These are phyloP conservation scores for Aechmea fasciata DNA, from an alignment of 176 grass and related monocot genomes.

Conservation along the genomic window DNA sequence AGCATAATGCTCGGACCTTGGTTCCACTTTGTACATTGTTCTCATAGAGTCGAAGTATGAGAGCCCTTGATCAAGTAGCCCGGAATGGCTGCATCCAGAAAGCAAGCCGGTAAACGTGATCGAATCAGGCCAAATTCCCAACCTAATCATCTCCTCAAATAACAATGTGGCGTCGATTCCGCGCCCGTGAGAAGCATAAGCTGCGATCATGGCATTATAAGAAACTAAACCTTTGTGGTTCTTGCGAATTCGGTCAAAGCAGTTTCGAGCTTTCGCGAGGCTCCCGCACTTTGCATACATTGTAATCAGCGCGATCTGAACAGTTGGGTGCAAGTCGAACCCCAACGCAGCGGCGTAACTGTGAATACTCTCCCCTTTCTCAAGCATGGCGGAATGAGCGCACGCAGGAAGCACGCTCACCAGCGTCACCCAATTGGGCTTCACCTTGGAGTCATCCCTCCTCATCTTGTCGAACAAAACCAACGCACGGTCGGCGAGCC, in stretches of 20 bases:
- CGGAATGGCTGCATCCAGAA: conserved; percentile 24
- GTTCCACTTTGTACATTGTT: conserved; percentile 1
- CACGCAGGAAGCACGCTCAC: conserved; percentile 22
- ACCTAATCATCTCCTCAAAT: conserved; percentile 13
- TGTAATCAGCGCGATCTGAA: conserved; percentile 11
- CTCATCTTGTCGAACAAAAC: conserved; percentile 5
- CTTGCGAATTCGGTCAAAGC: conserved; percentile 3
- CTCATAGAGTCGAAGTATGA: conserved; percentile 20
- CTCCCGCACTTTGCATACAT: conserved; percentile 25
- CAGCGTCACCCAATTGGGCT: conserved; percentile 24
- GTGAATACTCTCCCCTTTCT: conserved; percentile 17
- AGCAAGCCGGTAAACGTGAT: conserved; percentile 17
- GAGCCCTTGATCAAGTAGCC: conserved; percentile 17
- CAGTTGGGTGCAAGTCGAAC: conserved; percentile 10
- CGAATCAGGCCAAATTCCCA: conserved; percentile 5
- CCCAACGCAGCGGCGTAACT: conserved; percentile 6
- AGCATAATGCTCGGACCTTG: conserved; percentile 8
- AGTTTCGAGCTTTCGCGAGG: conserved; percentile 7
- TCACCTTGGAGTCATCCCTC: conserved; percentile 3
- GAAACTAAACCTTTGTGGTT: conserved; percentile 2
- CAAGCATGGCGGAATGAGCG: conserved; percentile 3
- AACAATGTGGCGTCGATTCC: neutral
- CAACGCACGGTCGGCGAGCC: conserved; percentile 10
- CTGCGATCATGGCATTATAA: conserved; percentile 20
- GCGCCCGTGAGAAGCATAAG: conserved; percentile 12